Percentiles rank a stretch among this genome's conserved stretches.
Conservation (phyloP, 176 grass and related monocot genomes). For the Pharus latifolius region DNA sequence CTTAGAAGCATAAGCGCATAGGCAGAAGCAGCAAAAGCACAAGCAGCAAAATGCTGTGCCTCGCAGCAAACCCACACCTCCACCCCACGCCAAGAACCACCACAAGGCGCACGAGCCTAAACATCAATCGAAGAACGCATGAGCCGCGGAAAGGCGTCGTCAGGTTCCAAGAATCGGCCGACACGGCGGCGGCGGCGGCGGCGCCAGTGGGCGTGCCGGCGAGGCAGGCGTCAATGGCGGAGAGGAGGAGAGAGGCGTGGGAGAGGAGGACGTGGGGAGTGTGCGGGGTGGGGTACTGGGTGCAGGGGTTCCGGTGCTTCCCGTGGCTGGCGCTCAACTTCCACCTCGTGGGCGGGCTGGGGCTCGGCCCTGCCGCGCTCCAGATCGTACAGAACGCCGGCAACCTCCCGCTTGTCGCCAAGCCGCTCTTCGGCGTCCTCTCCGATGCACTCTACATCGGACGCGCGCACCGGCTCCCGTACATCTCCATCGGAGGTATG, state of each 20-base stretch:
- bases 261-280: conserved; percentile 56
- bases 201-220: not conserved
- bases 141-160: too few relatives aligned
- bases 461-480: conserved; percentile 43
- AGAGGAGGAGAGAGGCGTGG: not conserved
- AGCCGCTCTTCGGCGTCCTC: conserved; percentile 72
- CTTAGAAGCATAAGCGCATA: too few relatives aligned
- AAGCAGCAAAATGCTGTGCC: too few relatives aligned
- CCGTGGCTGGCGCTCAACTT: conserved; percentile 87
- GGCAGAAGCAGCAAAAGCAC: too few relatives aligned
- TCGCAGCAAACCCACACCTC: too few relatives aligned
- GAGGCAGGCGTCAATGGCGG: not conserved
- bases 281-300: conserved; percentile 76
- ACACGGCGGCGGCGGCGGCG: not conserved
- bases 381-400: conserved; percentile 67
- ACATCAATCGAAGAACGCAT: too few relatives aligned
- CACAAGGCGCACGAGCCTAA: too few relatives aligned
- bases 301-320: conserved; percentile 93
- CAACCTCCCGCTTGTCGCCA: conserved; percentile 65
- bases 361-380: conserved; percentile 42
- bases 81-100: too few relatives aligned
- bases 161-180: too few relatives aligned
- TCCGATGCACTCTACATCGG: conserved; percentile 59
- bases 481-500: conserved; percentile 65
- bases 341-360: conserved; percentile 50